These are phyloP conservation scores for Kwoniella bestiolae DNA, from an alignment of 768 basidiomycete genomes.

Conservation along the genomic window DNA sequence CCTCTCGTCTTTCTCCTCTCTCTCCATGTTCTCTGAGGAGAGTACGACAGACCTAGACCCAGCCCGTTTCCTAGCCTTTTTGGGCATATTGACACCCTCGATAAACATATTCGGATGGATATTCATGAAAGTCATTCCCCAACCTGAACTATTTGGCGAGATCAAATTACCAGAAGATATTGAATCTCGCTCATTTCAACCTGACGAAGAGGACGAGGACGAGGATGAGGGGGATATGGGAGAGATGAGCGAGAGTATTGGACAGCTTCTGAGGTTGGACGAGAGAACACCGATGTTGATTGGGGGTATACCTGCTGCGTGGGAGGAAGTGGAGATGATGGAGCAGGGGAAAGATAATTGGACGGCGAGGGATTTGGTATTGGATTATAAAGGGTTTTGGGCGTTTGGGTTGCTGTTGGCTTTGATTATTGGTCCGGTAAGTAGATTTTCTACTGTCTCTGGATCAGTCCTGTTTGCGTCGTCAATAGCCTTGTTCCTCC, in stretches of 20 bases:
- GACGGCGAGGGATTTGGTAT: slow-evolving; percentile 42
- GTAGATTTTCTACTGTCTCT: slow-evolving; percentile 15
- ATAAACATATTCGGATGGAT: slow-evolving; percentile 52
- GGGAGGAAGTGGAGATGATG: slow-evolving; percentile 46
- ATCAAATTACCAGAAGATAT: slow-evolving; percentile 22
- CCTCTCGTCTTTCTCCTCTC: slow-evolving; percentile 47
- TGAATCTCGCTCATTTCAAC: slow-evolving; percentile 8
- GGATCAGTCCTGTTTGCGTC: no score
- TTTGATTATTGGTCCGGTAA: slow-evolving; percentile 54
- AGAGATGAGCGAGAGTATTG: slow-evolving; percentile 25
- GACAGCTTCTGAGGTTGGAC: slow-evolving; percentile 46
- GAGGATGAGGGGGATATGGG: slow-evolving; percentile 11
- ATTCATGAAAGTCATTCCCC: slow-evolving; percentile 50
- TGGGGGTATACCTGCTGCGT: slow-evolving; percentile 54
- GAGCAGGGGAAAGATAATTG: slow-evolving; percentile 45
- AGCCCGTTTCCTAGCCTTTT: slow-evolving; percentile 45
- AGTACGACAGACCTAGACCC: slow-evolving; percentile 39
- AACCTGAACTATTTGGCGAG: slow-evolving; percentile 20
- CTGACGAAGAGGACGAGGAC: slow-evolving; percentile 9
- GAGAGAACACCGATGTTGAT: slow-evolving; percentile 55
- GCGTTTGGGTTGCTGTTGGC: slow-evolving; percentile 52
- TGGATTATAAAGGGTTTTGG: slow-evolving; percentile 55
- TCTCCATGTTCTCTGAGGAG: slow-evolving; percentile 29
- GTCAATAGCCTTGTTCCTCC: no score
- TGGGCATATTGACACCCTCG: slow-evolving; percentile 49